Percentiles rank a stretch among this genome's conserved stretches.
Conservation (phyloP, 352 stramenopile genomes). For the Globisporangium sylvaticum region DNA sequence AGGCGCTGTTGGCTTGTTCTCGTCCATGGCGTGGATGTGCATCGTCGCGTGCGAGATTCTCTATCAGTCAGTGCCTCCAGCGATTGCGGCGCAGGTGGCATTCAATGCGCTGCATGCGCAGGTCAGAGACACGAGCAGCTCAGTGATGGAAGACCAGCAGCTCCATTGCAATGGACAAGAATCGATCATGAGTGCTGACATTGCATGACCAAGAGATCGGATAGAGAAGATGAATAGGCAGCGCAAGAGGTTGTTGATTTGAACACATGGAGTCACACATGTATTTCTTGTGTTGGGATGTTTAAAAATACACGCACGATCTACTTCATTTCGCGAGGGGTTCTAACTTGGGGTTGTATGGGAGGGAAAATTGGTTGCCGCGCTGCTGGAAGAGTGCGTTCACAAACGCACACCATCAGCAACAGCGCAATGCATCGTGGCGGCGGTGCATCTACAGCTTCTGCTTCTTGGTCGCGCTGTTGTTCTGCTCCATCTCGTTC, state of each 20-base stretch:
- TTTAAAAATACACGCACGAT: conserved; percentile 16
- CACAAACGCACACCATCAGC: too few relatives aligned
- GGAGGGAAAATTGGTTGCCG: neutral
- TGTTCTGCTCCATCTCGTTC: conserved; percentile 69
- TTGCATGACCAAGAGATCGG: neutral
- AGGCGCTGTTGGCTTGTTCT: conserved; percentile 11
- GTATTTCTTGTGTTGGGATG: conserved; percentile 16
- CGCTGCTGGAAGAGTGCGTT: too few relatives aligned
- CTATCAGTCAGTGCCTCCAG: conserved; percentile 1
- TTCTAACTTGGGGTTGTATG: conserved; percentile 3
- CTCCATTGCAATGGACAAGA: neutral
- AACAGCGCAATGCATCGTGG: neutral
- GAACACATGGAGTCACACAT: conserved; percentile 12
- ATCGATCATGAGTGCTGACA: neutral
- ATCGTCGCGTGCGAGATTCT: conserved; percentile 6
- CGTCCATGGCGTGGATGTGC: conserved; percentile 7
- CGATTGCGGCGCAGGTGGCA: conserved; percentile 4
- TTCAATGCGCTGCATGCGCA: neutral
- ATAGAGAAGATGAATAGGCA: neutral
- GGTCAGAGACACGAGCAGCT: neutral
- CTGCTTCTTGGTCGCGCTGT: conserved; percentile 47
- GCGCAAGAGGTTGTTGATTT: neutral
- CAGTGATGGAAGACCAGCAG: neutral
- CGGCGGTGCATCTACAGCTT: conserved; percentile 25
- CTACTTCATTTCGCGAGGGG: conserved; percentile 10